These are phyloP conservation scores for Curvularia sp. DNA, from an alignment of 2,329 filamentous ascomycete genomes.

Conservation along the genomic window DNA sequence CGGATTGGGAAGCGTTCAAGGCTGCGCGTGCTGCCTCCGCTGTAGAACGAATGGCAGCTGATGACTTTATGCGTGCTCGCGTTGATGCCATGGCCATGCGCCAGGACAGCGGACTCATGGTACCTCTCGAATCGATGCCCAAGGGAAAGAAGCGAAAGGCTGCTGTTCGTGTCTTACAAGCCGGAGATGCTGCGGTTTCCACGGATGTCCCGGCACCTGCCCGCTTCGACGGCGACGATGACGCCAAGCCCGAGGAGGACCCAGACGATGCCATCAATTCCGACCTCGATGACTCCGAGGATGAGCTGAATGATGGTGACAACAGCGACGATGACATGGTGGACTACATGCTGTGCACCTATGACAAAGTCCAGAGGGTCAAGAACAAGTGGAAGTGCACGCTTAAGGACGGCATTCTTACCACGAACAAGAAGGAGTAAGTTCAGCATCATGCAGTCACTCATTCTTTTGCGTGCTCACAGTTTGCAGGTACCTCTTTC, in stretches of 20 bases:
- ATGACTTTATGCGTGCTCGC: constrained; percentile 71
- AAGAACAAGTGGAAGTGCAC: constrained; percentile 99
- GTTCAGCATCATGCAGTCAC: constrained; percentile 36
- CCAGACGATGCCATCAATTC: constrained; percentile 99
- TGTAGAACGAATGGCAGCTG: constrained; percentile 61
- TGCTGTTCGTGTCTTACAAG: constrained; percentile 54
- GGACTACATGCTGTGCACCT: constrained; percentile 97
- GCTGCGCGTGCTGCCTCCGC: constrained; percentile 64
- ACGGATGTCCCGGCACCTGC: constrained; percentile 42
- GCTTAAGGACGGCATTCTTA: constrained; percentile 94
- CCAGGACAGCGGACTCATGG: constrained; percentile 79
- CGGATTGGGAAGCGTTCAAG: constrained; percentile 65
- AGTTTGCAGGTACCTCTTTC: constrained; percentile 80
- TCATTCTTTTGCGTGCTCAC: constrained; percentile 12
- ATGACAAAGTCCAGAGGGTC: constrained; percentile 97
- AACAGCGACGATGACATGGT: constrained; percentile 84
- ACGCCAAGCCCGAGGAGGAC: constrained; percentile 60
- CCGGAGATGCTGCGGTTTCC: constrained; percentile 59
- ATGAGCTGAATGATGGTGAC: constrained; percentile 79
- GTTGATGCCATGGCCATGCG: constrained; percentile 69
- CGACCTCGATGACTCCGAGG: constrained; percentile 93
- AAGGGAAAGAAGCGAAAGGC: constrained; percentile 52
- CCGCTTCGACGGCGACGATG: constrained; percentile 64
- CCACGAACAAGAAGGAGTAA: constrained; percentile 88
- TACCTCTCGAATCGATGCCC: constrained; percentile 69